phyloP scores from a whole-genome alignment of 2,329 filamentous ascomycete genomes.

The Xylariaceae sp. region DNA sequence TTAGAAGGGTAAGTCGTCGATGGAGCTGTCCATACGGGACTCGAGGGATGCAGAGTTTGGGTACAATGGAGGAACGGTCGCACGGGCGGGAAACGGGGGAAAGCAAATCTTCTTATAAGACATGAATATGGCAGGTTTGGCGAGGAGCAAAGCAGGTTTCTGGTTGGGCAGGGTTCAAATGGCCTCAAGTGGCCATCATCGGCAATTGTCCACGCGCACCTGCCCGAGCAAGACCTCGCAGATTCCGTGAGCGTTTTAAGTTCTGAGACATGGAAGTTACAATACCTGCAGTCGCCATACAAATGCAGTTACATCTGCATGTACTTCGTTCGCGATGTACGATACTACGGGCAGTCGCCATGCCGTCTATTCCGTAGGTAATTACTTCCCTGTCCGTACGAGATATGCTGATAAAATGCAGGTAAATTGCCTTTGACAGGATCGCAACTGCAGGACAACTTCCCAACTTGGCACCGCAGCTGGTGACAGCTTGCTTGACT shows the following conservation, averaged over 20 bases:
- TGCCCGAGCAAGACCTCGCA: background rate
- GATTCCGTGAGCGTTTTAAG: background rate
- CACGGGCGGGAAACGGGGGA: background rate
- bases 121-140: background rate
- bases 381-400: too few species aligned
- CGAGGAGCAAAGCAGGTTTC: background rate
- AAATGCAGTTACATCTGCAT: background rate
- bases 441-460: too few species aligned
- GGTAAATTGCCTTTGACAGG: too few species aligned
- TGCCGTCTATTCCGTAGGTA: too few species aligned
- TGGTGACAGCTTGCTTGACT: too few species aligned
- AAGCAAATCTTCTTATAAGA: background rate
- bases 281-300: background rate
- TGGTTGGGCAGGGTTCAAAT: background rate
- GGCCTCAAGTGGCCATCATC: background rate
- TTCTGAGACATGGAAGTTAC: background rate
- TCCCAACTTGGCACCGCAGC: too few species aligned
- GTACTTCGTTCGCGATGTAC: background rate
- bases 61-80: background rate
- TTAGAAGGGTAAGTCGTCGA: too few species aligned
- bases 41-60: constrained; percentile 10
- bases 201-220: background rate
- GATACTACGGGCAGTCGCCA: too few species aligned
- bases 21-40: background rate
- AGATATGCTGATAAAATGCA: too few species aligned